Percentiles rank a stretch among this genome's conserved stretches.
These are phyloP conservation scores for Cordyceps javanica DNA, from an alignment of 2,329 filamentous ascomycete genomes.

Conservation along the genomic window DNA sequence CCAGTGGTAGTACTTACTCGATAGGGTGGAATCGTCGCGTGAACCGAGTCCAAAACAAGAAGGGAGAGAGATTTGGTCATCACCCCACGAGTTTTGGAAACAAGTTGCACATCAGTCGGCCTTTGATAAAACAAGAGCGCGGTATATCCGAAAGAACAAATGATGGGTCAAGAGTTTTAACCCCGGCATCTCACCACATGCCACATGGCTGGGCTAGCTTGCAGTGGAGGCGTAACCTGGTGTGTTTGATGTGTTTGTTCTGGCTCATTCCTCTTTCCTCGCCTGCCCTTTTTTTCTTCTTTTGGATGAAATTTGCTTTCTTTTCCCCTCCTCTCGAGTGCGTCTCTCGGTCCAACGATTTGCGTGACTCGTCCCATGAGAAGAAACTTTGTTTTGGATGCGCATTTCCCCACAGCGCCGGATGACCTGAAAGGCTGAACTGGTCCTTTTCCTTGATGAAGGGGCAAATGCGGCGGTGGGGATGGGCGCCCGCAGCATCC, in stretches of 20 bases:
- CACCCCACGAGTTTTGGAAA: neutral
- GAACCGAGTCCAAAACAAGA: neutral
- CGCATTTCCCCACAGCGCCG: slow-evolving; percentile 9
- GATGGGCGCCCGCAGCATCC: neutral
- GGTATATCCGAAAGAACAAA: too few species aligned
- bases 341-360: neutral
- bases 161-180: too few species aligned
- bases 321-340: neutral
- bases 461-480: slow-evolving; percentile 1
- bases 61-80: neutral
- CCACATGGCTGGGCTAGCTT: too few species aligned
- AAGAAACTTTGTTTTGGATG: slow-evolving; percentile 6
- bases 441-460: neutral
- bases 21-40: too few species aligned
- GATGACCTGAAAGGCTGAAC: slow-evolving; percentile 1
- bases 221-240: too few species aligned
- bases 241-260: neutral
- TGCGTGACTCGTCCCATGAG: slow-evolving; percentile 8
- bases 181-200: too few species aligned
- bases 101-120: too few species aligned
- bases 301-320: neutral
- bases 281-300: neutral
- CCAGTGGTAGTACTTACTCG: too few species aligned
- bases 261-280: neutral
- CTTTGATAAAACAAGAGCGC: too few species aligned